These are phyloP conservation scores for Clonostachys sp. DNA, from an alignment of 2,329 filamentous ascomycete genomes.

Conservation along the genomic window DNA sequence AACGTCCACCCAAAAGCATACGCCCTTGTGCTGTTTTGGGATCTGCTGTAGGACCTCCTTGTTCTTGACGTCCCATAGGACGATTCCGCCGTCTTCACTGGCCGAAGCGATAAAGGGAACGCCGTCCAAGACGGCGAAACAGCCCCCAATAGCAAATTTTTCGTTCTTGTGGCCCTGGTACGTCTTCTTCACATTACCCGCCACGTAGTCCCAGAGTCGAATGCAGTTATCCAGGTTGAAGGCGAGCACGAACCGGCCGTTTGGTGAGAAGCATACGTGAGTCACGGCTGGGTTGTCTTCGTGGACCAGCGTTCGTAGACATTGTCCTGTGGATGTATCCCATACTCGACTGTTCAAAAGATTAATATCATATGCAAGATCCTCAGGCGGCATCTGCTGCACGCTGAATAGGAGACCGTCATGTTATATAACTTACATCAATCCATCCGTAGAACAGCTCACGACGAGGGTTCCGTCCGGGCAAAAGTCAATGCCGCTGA, in stretches of 20 bases:
- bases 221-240: slow-evolving; percentile 89
- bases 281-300: slow-evolving; percentile 92
- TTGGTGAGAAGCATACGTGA: slow-evolving; percentile 87
- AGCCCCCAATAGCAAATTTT: slow-evolving; percentile 78
- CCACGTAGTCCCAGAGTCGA: slow-evolving; percentile 91
- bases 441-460: slow-evolving; percentile 84
- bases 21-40: slow-evolving; percentile 39
- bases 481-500: slow-evolving; percentile 89
- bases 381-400: background rate
- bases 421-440: slow-evolving; percentile 55
- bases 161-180: slow-evolving; percentile 90
- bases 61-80: slow-evolving; percentile 86
- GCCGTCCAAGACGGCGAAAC: slow-evolving; percentile 60
- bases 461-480: slow-evolving; percentile 88
- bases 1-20: slow-evolving; percentile 64
- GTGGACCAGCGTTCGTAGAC: slow-evolving; percentile 88
- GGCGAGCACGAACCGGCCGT: slow-evolving; percentile 87
- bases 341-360: slow-evolving; percentile 65
- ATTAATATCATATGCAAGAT: background rate
- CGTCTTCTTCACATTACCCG: slow-evolving; percentile 89
- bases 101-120: slow-evolving; percentile 70
- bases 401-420: background rate
- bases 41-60: slow-evolving; percentile 77
- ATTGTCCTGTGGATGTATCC: slow-evolving; percentile 94
- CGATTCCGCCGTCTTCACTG: slow-evolving; percentile 79